Base-by-base conservation (phyloP, 169 alveolate genomes). In the Eimeria falciformis region DNA sequence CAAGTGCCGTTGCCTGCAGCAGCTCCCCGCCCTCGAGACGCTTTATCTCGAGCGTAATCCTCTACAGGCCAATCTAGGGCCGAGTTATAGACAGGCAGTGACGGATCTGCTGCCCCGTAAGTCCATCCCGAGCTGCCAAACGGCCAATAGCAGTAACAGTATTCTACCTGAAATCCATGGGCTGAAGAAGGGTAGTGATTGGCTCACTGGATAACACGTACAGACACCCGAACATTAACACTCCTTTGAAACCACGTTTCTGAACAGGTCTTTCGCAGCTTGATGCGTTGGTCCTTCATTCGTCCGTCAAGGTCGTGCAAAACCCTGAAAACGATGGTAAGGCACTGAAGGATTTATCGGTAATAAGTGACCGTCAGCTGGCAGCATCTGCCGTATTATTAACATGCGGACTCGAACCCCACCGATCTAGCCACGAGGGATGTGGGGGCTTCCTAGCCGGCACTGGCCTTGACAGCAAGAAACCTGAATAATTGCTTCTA, bases 31-130 rank as follows among this genome's bases (percentile, higher is more conserved):
- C 29, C 85, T 95, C 43, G 89, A 94, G 12, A 94, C 96, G 53
- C 71, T 95, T 6, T 95, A 95, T 79, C 91, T 95, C 45, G 96
- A 95, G 84, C 78, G 95, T 47, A 94, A 94, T 86, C 96, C 96
- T 1, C 83, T 95, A 3, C 96, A 95, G 29, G 75, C 75, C 21
- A 84, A 78, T 18, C 77, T 95, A 29, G 96, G 96, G 1, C 96
- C 96, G 21, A 84, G 95, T 33, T 95, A 95, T 62, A 81, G 96
- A 71, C 90, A 83, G 55, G 78, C 91, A 43, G 91, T 95, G 40
- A 71, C 88, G 21, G 73, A 89, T 45, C 75, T 92, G 23, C 11
- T 94, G 55, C 96, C 96, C 0, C 75, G 95, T 92, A 77, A 77
- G 95, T 11, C 46, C 29, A 29, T 37, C 47, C 81, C 23, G 77